Base-by-base conservation (phyloP, 1,139 yeast species). In the Pichia sp. region DNA sequence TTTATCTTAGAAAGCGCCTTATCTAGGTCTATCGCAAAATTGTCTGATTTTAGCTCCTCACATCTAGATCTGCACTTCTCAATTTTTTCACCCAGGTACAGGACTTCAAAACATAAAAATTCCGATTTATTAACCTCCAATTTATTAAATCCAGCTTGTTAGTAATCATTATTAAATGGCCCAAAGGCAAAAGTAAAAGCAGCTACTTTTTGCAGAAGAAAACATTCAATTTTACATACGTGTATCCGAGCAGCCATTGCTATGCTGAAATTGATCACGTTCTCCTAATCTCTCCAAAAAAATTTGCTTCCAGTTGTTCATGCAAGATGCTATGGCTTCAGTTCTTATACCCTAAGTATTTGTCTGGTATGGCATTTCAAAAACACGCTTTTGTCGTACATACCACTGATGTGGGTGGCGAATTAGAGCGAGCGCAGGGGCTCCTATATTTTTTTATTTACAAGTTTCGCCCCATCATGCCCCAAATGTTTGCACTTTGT, bases 251-350 rank as follows among this genome's bases (percentile, higher is more conserved):
- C 53, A 43, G 19, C 41, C 41, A 31, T 44, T 41, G 7, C 31
- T 47, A 16, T 47, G 40, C 8, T 47, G 49, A n/a, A 49, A 45
- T 48, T 49, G 31, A 46, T 68, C 71, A 47, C 71, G 60, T 26
- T 61, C 60, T 11, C 47, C 55, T 11, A 69, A 47, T 44, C 55
- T 59, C 5, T 57, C 19, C 23, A 62, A 49, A 0, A 67, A 31
- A 4, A 58, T 58, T 2, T 53, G 36, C 51, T 60, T 61, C 69
- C 69, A 65, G 30, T 47, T 49, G 7, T 45, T 19, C 51, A 49
- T 15, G 8, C 5, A 8, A 3, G n/a, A 19, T 3, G 23, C 23
- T 19, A 19, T 19, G 23, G 3, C 23, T 19, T 19, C 23, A 19
- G 23, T 19, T 19, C 23, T 19, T 19, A 19, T 19, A 19, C 23